These are phyloP conservation scores for Pseudisothecium myosuroides DNA, from an alignment of 225 moss, liverwort and hornwort species.

Conservation along the genomic window DNA sequence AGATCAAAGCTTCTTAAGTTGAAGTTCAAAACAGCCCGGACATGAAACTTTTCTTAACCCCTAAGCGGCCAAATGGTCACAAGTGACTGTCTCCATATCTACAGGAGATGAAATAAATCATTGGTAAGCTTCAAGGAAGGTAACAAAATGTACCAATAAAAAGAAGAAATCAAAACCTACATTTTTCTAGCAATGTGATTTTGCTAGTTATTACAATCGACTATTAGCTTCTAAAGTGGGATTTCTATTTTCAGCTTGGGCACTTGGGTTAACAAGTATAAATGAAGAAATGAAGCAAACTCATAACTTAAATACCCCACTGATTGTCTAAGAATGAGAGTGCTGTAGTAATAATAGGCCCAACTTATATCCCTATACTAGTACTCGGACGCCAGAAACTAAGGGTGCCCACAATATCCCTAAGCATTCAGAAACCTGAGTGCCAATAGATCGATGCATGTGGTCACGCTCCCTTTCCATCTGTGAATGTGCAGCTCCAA, in stretches of 20 bases:
- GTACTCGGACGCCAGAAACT: background rate
- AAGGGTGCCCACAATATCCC: background rate
- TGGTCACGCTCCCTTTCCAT: conserved; percentile 80
- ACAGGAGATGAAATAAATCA: background rate
- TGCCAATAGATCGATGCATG: conserved; percentile 70
- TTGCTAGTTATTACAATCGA: background rate
- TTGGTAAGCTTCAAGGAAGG: background rate
- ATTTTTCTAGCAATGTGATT: background rate
- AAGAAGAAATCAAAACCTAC: background rate
- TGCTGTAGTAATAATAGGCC: background rate
- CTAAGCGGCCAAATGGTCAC: background rate
- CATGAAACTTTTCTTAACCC: background rate
- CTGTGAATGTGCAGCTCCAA: conserved; percentile 57
- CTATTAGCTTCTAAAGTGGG: background rate
- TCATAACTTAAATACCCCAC: background rate
- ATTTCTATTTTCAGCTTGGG: background rate
- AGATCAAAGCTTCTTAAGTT: background rate
- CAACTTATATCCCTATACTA: background rate
- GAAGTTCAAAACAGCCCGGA: background rate
- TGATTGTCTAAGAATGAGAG: background rate
- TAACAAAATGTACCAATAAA: background rate
- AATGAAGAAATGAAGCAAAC: background rate
- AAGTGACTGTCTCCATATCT: background rate
- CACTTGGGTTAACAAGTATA: background rate
- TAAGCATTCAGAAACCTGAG: conserved; percentile 44